Evolutionary conservation across 192 early-diverging fungal species (phyloP).

Genomic region (Thamnidium elegans): DNA sequence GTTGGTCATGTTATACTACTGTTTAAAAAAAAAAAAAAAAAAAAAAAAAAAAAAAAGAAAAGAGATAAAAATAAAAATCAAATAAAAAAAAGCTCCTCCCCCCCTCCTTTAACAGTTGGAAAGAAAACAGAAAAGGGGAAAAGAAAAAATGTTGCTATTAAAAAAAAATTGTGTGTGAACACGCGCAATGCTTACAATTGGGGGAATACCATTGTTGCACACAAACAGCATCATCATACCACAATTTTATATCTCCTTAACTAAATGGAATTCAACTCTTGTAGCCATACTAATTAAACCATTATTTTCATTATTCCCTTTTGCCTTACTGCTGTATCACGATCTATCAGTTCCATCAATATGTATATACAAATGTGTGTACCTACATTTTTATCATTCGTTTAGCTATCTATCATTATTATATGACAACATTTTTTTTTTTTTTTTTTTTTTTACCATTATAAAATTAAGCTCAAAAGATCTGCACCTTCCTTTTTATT

Average conservation of each 20-base stretch:
- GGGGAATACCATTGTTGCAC: constrained; percentile 13
- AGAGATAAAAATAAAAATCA: background rate
- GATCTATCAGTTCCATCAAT: too few species aligned
- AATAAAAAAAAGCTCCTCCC: background rate
- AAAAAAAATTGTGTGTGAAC: constrained; percentile 5
- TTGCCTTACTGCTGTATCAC: too few species aligned
- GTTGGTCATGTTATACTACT: background rate
- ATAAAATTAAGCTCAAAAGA: too few species aligned
- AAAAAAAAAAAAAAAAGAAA: background rate
- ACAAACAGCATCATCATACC: constrained; percentile 21
- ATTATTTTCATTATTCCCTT: too few species aligned
- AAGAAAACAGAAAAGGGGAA: background rate
- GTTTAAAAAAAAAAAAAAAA: background rate
- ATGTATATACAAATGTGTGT: too few species aligned
- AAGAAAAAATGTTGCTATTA: background rate
- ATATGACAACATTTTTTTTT: too few species aligned
- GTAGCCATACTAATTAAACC: too few species aligned
- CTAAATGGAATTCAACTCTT: too few species aligned
- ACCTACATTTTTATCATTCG: too few species aligned
- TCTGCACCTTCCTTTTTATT: too few species aligned
- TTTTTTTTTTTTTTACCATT: too few species aligned
- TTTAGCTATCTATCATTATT: too few species aligned
- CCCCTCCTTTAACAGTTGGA: constrained; percentile 1
- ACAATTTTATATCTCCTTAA: background rate
- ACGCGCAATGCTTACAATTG: constrained; percentile 22